Base-by-base conservation (phyloP, 106 monocot species). In the Apostasia shenzhenica region DNA sequence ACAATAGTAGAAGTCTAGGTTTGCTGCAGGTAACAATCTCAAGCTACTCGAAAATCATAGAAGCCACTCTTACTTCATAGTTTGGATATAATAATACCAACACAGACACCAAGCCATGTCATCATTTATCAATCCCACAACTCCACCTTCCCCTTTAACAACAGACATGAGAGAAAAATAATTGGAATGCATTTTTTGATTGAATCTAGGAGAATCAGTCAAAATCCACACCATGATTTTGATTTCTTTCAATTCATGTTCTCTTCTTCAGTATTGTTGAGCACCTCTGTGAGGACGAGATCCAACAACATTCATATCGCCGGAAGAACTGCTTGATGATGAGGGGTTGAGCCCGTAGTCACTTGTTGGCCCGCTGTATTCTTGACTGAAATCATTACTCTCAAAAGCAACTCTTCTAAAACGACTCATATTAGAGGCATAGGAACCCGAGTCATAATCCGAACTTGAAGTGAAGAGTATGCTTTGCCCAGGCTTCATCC, bases 341-440 rank as follows among this genome's bases (percentile, higher is more conserved):
- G 81, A 81, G 5, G 81, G 62, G 50, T 81, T 76, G 62, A 72
- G 55, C 12, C 81, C 81, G 39, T 81, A 73, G 9, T 81, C 76
- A 49, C 76, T 76, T 41, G 81, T 76, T 7, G 8, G 39, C 37
- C 55, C 57, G 45, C 81, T 62, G 73, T 77, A 77, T 2, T 73
- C 81, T 8, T 69, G 49, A 41, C 72, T 81, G 60, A 55, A 76
- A 42, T 69, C 77, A 1, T 41, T 48, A 59, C 72, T 81, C 6
- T 13, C 72, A 6, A 81, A 44, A 0, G 81, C 77, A 6, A 73
- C 57, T 45, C 45, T 73, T n/a, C 67, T 54, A 52, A 77, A 81
- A 26, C 68, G 68, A 48, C 48, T 77, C 81, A 81, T 81, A 9
- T 77, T 73, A 0, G 77, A 42, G 13, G 56, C 53, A 45, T 81